A percentile compares a stretch with the other conserved stretches of the same genome.
Evolutionary conservation across 2,329 filamentous ascomycete species (phyloP).

Genomic region (Coleophoma crateriformis): DNA sequence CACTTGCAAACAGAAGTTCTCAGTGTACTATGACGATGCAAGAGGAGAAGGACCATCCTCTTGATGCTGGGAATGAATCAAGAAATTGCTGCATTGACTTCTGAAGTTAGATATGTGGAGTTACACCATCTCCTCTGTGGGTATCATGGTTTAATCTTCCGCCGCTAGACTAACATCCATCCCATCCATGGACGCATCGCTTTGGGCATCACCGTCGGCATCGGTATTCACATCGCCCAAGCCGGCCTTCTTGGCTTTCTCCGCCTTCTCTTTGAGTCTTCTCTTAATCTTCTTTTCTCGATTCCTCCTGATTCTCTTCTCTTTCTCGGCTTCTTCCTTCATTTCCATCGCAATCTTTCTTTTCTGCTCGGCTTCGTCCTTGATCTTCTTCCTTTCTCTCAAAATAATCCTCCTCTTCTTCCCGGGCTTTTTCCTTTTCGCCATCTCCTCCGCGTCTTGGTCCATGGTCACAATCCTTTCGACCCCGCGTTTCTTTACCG

Average conservation of each 20-base stretch:
- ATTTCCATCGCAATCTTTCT: conserved; percentile 33
- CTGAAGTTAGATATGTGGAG: too few species aligned
- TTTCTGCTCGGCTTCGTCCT: conserved; percentile 30
- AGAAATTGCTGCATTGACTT: too few species aligned
- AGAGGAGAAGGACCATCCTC: too few species aligned
- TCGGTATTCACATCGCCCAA: conserved; percentile 2
- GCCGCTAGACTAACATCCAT: neutral
- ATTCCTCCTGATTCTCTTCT: conserved; percentile 59
- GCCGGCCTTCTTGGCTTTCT: conserved; percentile 32
- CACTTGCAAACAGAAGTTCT: too few species aligned
- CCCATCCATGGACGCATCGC: neutral
- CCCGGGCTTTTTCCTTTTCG: conserved; percentile 40
- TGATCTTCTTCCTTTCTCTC: conserved; percentile 34
- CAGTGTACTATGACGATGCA: too few species aligned
- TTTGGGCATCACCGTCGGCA: conserved; percentile 1
- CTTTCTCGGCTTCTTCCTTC: conserved; percentile 51
- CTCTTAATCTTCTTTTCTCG: conserved; percentile 53
- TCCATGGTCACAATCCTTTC: conserved; percentile 1
- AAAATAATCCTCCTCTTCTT: conserved; percentile 53
- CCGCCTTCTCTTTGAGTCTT: conserved; percentile 50
- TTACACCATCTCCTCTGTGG: too few species aligned
- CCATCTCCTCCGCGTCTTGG: conserved; percentile 1
- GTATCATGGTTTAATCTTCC: neutral
- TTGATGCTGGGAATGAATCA: too few species aligned
- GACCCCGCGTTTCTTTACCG: conserved; percentile 17